These are phyloP conservation scores for Monilinia polystroma DNA, from an alignment of 2,329 filamentous ascomycete genomes.

Conservation along the genomic window DNA sequence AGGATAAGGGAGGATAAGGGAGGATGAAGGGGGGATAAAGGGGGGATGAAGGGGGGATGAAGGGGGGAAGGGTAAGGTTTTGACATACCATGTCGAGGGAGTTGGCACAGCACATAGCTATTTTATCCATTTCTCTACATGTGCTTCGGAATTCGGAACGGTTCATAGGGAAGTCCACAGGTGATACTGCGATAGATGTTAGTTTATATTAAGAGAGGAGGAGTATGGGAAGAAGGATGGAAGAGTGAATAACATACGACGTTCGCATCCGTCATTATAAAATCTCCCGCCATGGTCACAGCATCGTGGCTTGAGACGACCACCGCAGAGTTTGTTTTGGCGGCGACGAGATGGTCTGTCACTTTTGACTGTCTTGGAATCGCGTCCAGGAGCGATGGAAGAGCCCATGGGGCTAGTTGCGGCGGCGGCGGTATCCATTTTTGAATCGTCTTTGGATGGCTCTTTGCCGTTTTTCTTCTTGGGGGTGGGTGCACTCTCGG, in stretches of 20 bases:
- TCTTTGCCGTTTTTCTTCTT: no score
- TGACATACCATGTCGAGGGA: slow-evolving; percentile 11
- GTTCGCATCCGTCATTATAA: slow-evolving; percentile 5
- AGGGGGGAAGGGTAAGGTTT: not conserved
- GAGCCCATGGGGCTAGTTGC: not conserved
- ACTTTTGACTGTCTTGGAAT: not conserved
- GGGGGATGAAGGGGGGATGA: no score
- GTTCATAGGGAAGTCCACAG: not conserved
- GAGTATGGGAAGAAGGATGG: not conserved
- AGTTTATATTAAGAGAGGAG: not conserved
- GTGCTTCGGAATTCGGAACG: not conserved
- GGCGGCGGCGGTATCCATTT: not conserved
- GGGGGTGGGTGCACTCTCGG: no score
- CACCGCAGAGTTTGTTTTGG: not conserved
- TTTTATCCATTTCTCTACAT: not conserved
- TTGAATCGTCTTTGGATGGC: not conserved
- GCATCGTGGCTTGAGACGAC: slow-evolving; percentile 4
- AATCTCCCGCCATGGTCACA: not conserved
- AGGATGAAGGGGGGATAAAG: not conserved
- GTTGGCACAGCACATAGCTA: not conserved
- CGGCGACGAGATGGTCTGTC: not conserved
- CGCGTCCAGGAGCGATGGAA: not conserved
- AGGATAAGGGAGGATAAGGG: not conserved
- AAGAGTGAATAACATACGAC: not conserved
- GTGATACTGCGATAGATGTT: not conserved